Evolutionary conservation across 352 stramenopile species (phyloP), one percentile per base, ranked within the genome.

Genomic region (Phytophthora ramorum): DNA sequence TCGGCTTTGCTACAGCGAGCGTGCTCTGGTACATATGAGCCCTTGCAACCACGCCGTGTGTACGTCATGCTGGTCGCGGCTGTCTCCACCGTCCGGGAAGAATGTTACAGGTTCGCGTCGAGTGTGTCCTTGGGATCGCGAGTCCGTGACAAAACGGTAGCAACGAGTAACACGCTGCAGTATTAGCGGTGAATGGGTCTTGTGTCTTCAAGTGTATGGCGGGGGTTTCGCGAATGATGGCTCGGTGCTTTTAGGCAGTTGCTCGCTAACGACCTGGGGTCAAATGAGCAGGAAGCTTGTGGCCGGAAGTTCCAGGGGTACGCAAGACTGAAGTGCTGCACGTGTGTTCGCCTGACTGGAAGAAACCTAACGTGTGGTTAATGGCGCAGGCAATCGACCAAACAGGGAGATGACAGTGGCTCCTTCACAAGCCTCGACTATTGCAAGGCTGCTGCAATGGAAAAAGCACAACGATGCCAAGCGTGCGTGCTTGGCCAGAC

Each of bases 71-170:
- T 90, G 83, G 83, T 53, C 41, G 4, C 76, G 79, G 26, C 69
- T 91, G 49, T 47, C n/a, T 60, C 55, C 48, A 76, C 70, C 70
- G 63, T 73, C 75, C 35, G 32, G 40, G 30, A 52, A 49, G 48
- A 78, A 28, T 54, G 79, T 8, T 14, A 8, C 48, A 46, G n/a
- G 20, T 20, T 59, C 17, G 12, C 37, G 49, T 37, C 69, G 70
- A 14, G 51, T 80, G 53, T 91, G 83, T 69, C 83, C 83, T 8
- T 90, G 83, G 83, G 83, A 91, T 73, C 79, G 83, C 17, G 77
- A 87, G 30, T 26, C 67, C 8, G 83, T 87, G 24, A 75, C 72
- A 17, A 78, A 81, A 67, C 50, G 54, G 45, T 73, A 71, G 49
- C 7, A 59, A 46, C 46, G 34, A 26, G 40, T 41, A 16, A 32